Evolutionary conservation across 164 flowering plant genomes (phyloP).

Genomic region (Brasenia schreberi): DNA sequence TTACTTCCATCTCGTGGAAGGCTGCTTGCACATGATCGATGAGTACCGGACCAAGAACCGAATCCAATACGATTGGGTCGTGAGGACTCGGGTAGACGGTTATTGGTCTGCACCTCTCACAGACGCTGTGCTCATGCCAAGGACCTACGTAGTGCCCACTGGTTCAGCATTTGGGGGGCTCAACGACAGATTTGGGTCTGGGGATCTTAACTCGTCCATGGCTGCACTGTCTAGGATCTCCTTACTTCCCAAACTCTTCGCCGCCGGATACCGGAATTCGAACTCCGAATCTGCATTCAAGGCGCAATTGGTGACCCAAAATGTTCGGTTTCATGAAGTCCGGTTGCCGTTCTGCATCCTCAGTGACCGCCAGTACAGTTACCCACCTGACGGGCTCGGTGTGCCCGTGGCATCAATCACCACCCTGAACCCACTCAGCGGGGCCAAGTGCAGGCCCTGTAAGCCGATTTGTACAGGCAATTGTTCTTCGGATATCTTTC

Average conservation of each 20-base stretch:
- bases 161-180: conserved; percentile 80
- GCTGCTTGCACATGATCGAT: conserved; percentile 60
- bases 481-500: conserved; percentile 50
- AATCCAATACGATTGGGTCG: conserved; percentile 83
- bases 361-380: conserved; percentile 49
- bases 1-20: conserved; percentile 82
- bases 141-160: conserved; percentile 57
- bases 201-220: conserved; percentile 47
- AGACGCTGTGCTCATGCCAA: conserved; percentile 38
- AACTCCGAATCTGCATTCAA: conserved; percentile 85
- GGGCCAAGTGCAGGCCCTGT: conserved; percentile 93
- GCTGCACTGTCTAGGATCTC: conserved; percentile 89
- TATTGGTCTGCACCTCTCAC: conserved; percentile 67
- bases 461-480: conserved; percentile 37
- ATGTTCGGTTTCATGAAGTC: conserved; percentile 21
- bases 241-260: conserved; percentile 57
- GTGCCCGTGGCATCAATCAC: conserved; percentile 84
- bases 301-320: conserved; percentile 54
- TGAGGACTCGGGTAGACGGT: conserved; percentile 88
- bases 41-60: conserved; percentile 32
- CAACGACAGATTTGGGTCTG: conserved; percentile 86
- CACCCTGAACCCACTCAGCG: conserved; percentile 74
- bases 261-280: conserved; percentile 38
- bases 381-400: conserved; percentile 52
- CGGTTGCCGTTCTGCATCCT: conserved; percentile 83